Base-by-base conservation (phyloP, 2,329 filamentous ascomycete genomes). In the Sporothrix brasiliensis region DNA sequence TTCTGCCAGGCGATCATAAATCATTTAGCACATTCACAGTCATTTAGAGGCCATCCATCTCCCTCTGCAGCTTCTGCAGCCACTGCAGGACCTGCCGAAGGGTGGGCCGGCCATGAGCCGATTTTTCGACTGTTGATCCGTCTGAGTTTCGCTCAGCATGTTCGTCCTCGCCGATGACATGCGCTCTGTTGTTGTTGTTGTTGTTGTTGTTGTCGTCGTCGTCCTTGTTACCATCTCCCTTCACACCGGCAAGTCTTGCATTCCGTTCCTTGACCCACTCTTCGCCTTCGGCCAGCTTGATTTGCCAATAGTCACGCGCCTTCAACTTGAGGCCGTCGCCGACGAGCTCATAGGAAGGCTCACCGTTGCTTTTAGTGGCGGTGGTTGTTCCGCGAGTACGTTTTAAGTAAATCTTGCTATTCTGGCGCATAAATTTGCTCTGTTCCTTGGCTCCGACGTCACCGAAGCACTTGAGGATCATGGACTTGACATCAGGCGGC, bases 321-420 rank as follows among this genome's bases (percentile, higher is more conserved):
- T 14, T 47, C 2, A 13, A 54, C 1, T 16, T 1, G 13, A 73
- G 24, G 27, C 68, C 13, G 5, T 69, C 71, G 1, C 54, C n/a
- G 11, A 65, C 70, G 2, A 71, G 53, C 13, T 49, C 30, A 27
- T 61, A 71, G 11, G 54, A n/a, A 6, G 7, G 13, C 7, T 52
- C n/a, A 27, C 49, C 44, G 13, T n/a, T 21, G 21, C 19, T 10
- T 16, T 24, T 14, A 5, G 39, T 30, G 41, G 2, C 19, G 24
- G n/a, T 13, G n/a, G 6, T 14, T 4, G 11, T 11, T 39, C 34
- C 34, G 4, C 34, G 34, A 34, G 34, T 34, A 34, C 34, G 4
- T 21, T 73, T 73, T 66, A 74, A 73, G 69, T 74, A 74, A 2
- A 74, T 63, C 56, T 69, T 72, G 69, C 72, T 69, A 7, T 41